Evolutionary conservation across 768 basidiomycete species (phyloP).

Genomic region (Collybia mongolica): DNA sequence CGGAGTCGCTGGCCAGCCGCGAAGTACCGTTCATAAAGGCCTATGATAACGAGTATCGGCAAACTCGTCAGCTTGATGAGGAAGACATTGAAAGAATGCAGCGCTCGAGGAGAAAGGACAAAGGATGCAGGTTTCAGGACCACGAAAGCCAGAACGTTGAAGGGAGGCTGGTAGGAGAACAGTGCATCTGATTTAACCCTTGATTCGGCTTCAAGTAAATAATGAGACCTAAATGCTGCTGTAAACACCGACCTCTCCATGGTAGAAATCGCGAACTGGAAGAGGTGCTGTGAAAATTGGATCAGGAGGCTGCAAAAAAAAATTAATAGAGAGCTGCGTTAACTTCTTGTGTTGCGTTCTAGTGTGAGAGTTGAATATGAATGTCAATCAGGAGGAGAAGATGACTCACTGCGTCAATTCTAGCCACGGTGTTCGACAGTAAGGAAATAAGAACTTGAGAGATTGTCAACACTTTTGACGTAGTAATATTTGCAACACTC

Average conservation of each 20-base stretch:
- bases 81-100: conserved; percentile 87
- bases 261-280: conserved; percentile 83
- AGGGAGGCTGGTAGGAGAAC: conserved; percentile 91
- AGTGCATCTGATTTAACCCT: conserved; percentile 89
- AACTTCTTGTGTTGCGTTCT: conserved; percentile 52
- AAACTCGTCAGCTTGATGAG: conserved; percentile 83
- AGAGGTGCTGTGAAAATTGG: conserved; percentile 67
- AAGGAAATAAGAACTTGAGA: conserved; percentile 77
- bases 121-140: conserved; percentile 81
- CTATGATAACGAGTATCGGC: conserved; percentile 75
- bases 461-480: background rate
- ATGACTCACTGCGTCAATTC: conserved; percentile 61
- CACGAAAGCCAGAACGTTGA: conserved; percentile 79
- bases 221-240: background rate
- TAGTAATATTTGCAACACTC: conserved; percentile 21
- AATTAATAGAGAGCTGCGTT: background rate
- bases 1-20: conserved; percentile 47
- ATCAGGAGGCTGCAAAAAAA: no score
- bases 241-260: conserved; percentile 69
- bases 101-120: conserved; percentile 66
- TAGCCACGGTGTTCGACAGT: conserved; percentile 85
- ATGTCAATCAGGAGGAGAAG: background rate
- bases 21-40: conserved; percentile 76
- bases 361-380: background rate
- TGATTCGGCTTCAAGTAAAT: background rate